Base-by-base conservation (phyloP, 2,329 filamentous ascomycete genomes). In the Exophiala dermatitidis region DNA sequence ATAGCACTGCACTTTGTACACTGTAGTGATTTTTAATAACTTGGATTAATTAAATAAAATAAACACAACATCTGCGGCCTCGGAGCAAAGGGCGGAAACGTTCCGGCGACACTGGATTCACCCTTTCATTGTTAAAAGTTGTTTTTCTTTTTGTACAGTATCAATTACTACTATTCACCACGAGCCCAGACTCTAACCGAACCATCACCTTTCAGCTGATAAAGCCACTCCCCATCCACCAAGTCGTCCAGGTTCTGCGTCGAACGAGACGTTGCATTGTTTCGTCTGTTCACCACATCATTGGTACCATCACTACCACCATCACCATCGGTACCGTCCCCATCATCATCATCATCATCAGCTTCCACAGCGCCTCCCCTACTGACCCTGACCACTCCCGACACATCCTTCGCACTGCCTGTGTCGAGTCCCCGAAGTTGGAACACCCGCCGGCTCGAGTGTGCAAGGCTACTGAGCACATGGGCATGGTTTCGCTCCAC, bases 351-450 rank as follows among this genome's bases (percentile, higher is more conserved):
- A 3, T 60, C 64, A 31, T 66, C 62, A 31, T 52, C 19, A 53
- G 10, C 62, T 65, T 40, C 66, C 72, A 60, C 64, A 67, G 37
- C 69, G 10, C 72, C 74, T 2, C 83, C 83, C 42, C 77, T 75
- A 12, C 86, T 90, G 46, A 93, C 76, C 60, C 90, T 79, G 58
- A 96, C 65, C 41, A 95, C 89, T 2, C 91, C 91, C 70, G 88
- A 95, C 32, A 97, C 88, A 70, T 96, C 91, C 66, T 80, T 84
- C 58, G 91, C 90, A n/a, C 84, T 83, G 0, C 91, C 91, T 0
- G 90, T 95, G 65, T 95, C 90, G 56, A 97, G 69, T 64, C 84
- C 77, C 48, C 90, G 77, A 53, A 93, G 72, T 57, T 86, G 81
- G 63, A 95, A 71, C 2, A 91, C 77, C 58, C 79, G 74, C n/a